Conservation (phyloP, 257 asterid genomes). For the Nicotiana otophora region DNA sequence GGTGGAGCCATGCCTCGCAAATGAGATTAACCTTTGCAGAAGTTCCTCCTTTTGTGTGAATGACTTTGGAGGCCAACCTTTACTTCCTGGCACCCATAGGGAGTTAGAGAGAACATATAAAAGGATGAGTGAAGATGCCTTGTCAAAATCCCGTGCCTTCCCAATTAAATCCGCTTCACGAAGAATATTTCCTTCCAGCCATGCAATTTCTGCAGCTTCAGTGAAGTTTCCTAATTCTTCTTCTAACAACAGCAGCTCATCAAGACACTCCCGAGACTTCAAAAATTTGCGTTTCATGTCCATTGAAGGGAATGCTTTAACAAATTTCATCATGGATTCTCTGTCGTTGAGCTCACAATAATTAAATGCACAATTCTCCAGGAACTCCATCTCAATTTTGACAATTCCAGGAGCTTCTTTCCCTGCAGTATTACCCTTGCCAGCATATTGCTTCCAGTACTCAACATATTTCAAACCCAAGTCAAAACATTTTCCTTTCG, state of each 20-base stretch:
- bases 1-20: constrained; percentile 28
- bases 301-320: constrained; percentile 38
- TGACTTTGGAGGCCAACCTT: constrained; percentile 53
- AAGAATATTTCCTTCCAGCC: constrained; percentile 31
- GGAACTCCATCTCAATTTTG: constrained; percentile 35
- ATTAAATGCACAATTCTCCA: constrained; percentile 37
- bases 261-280: constrained; percentile 34
- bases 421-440: neutral
- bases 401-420: constrained; percentile 18
- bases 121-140: constrained; percentile 31
- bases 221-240: constrained; percentile 45
- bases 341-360: constrained; percentile 26
- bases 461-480: constrained; percentile 44
- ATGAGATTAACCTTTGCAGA: constrained; percentile 24
- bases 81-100: constrained; percentile 35
- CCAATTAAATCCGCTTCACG: constrained; percentile 36
- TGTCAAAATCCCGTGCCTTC: constrained; percentile 22
- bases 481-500: constrained; percentile 34
- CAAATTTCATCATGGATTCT: constrained; percentile 37
- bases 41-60: constrained; percentile 34
- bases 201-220: constrained; percentile 52
- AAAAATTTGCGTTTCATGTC: constrained; percentile 41
- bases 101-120: constrained; percentile 31
- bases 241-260: constrained; percentile 43
- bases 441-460: constrained; percentile 42